phyloP scores from a whole-genome alignment of 768 basidiomycete species.

The Lactarius sp. region DNA sequence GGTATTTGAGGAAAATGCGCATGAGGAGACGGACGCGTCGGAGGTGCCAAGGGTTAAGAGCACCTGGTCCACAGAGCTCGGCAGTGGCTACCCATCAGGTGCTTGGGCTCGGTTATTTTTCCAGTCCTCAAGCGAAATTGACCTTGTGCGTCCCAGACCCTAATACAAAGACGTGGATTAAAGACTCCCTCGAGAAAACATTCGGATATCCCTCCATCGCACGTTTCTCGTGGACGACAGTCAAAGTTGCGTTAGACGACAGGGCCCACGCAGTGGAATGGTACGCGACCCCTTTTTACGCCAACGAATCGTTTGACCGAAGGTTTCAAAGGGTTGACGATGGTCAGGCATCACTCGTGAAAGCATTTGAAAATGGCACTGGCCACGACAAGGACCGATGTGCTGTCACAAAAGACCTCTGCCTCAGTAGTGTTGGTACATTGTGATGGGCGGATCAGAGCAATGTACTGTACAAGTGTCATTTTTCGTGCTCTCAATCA shows the following conservation, averaged over 20 bases:
- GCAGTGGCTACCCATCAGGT: conserved; percentile 93
- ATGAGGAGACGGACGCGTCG: conserved; percentile 8
- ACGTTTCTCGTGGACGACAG: conserved; percentile 94
- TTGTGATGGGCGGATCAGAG: conserved; percentile 41
- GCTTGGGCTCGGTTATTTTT: conserved; percentile 11
- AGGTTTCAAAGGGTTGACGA: conserved; percentile 55
- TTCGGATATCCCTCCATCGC: conserved; percentile 91
- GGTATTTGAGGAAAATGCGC: conserved; percentile 62
- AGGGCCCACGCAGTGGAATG: conserved; percentile 76
- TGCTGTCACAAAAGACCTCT: conserved; percentile 65
- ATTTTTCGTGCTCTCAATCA: neutral
- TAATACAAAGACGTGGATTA: conserved; percentile 85
- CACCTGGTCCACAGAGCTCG: conserved; percentile 41
- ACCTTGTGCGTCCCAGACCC: conserved; percentile 54
- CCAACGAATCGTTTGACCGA: neutral
- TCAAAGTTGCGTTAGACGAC: conserved; percentile 80
- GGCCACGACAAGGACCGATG: conserved; percentile 74
- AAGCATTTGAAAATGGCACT: conserved; percentile 65
- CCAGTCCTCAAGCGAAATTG: neutral
- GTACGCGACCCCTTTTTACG: conserved; percentile 37
- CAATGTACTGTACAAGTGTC: neutral
- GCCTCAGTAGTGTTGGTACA: conserved; percentile 61
- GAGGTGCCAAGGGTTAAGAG: conserved; percentile 12
- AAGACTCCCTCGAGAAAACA: conserved; percentile 67
- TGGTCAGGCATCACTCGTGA: conserved; percentile 66